These are phyloP conservation scores for Moesziomyces sp. DNA, from an alignment of 1,284 basidiomycete species.

Conservation along the genomic window DNA sequence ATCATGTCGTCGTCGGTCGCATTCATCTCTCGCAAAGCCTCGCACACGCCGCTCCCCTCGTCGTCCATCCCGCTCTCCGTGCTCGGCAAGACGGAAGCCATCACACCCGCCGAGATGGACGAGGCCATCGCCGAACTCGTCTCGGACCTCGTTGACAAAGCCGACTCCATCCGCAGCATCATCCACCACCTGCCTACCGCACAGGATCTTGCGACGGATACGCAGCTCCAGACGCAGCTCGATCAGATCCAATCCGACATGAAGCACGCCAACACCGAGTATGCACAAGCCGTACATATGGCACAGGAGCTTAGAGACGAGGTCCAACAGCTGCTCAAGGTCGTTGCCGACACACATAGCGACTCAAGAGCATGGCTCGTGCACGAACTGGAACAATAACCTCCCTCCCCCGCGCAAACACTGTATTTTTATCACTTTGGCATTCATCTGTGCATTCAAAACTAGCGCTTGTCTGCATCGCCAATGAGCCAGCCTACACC, in stretches of 20 bases:
- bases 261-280: constrained; percentile 30
- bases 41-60: constrained; percentile 30
- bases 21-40: constrained; percentile 54
- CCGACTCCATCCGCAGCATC: constrained; percentile 33
- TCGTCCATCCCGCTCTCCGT: constrained; percentile 48
- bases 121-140: constrained; percentile 47
- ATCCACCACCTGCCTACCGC: constrained; percentile 35
- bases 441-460: too few species aligned
- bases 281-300: neutral
- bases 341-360: neutral
- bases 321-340: neutral
- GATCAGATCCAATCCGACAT: constrained; percentile 13
- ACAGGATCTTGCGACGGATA: constrained; percentile 9
- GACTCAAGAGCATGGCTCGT: neutral
- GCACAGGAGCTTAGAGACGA: neutral
- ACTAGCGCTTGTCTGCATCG: constrained; percentile 22
- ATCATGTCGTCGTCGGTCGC: constrained; percentile 60
- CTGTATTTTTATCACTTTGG: too few species aligned
- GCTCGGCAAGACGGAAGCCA: constrained; percentile 50
- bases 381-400: neutral
- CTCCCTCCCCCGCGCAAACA: too few species aligned
- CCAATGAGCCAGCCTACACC: constrained; percentile 51
- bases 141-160: constrained; percentile 44
- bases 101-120: constrained; percentile 28
- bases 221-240: constrained; percentile 17